Percentiles rank a stretch among this genome's conserved stretches.
Conservation (phyloP, 75 land plant genomes). For the Selaginella tamariscina region DNA sequence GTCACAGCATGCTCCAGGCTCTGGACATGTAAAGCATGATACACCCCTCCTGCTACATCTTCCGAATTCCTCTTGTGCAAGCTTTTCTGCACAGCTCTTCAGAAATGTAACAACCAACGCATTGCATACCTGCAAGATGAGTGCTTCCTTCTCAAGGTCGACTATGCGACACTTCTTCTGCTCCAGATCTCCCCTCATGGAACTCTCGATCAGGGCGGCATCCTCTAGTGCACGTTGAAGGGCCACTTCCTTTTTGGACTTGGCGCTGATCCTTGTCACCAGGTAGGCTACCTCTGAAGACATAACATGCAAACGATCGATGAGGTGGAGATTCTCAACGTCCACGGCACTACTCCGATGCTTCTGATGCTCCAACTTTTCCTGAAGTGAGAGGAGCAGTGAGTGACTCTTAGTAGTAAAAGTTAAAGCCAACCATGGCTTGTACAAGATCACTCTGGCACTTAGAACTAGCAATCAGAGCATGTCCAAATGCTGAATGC, state of each 20-base stretch:
- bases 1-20: slow-evolving; percentile 29
- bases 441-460: slow-evolving; percentile 28
- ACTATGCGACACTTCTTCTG: slow-evolving; percentile 26
- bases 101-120: background rate
- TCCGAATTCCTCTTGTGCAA: slow-evolving; percentile 30
- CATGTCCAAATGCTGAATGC: slow-evolving; percentile 33
- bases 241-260: slow-evolving; percentile 26
- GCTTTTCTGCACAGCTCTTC: slow-evolving; percentile 23
- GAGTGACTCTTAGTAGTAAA: background rate
- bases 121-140: slow-evolving; percentile 22
- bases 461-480: slow-evolving; percentile 27
- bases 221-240: slow-evolving; percentile 27
- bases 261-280: slow-evolving; percentile 25
- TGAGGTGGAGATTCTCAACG: slow-evolving; percentile 32
- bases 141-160: slow-evolving; percentile 30
- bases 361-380: slow-evolving; percentile 30
- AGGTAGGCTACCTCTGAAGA: slow-evolving; percentile 33
- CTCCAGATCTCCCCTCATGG: slow-evolving; percentile 34
- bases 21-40: slow-evolving; percentile 29
- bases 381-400: slow-evolving; percentile 15
- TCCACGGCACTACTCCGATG: slow-evolving; percentile 30
- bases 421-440: slow-evolving; percentile 20
- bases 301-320: slow-evolving; percentile 33
- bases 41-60: slow-evolving; percentile 32
- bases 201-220: slow-evolving; percentile 32